These are phyloP conservation scores for Thoreauomyces humboldtii DNA, from an alignment of 192 early-diverging fungal species.

Conservation along the genomic window DNA sequence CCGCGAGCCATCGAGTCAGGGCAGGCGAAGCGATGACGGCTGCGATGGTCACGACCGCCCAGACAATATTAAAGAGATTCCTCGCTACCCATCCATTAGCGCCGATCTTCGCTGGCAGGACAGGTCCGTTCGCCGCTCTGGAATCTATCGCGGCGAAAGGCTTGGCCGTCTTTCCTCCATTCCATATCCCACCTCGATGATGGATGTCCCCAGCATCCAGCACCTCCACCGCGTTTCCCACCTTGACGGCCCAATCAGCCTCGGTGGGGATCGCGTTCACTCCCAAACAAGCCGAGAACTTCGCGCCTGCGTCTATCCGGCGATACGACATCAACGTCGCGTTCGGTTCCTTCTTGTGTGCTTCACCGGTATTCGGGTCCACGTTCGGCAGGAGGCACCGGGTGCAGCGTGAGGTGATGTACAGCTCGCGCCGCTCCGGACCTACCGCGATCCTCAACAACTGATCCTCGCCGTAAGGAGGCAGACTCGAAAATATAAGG, in stretches of 20 bases:
- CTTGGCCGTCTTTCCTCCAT: too few relatives aligned
- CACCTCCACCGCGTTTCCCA: slow-evolving; percentile 35
- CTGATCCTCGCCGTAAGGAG: slow-evolving; percentile 69
- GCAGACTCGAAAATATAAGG: slow-evolving; percentile 50
- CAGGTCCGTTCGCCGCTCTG: too few relatives aligned
- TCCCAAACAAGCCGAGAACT: slow-evolving; percentile 41
- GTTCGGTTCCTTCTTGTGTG: slow-evolving; percentile 24
- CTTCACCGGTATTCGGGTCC: slow-evolving; percentile 29
- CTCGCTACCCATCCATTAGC: too few relatives aligned
- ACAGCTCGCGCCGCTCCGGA: slow-evolving; percentile 6
- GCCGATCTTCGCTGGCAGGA: too few relatives aligned
- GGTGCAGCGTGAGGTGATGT: slow-evolving; percentile 36
- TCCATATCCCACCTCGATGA: slow-evolving; percentile 38
- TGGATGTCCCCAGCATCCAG: slow-evolving; percentile 18
- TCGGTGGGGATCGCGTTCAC: slow-evolving; percentile 34
- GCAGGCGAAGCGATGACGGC: too few relatives aligned
- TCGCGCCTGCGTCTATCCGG: slow-evolving; percentile 33
- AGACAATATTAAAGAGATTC: too few relatives aligned
- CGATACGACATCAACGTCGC: slow-evolving; percentile 34
- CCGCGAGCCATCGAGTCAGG: too few relatives aligned
- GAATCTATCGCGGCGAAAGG: too few relatives aligned
- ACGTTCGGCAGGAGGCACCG: slow-evolving; percentile 43
- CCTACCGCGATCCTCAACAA: slow-evolving; percentile 58
- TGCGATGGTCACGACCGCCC: too few relatives aligned
- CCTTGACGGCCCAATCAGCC: slow-evolving; percentile 16